These are phyloP conservation scores for Mucor plumbeus DNA, from an alignment of 371 early-diverging fungal genomes.

Conservation along the genomic window DNA sequence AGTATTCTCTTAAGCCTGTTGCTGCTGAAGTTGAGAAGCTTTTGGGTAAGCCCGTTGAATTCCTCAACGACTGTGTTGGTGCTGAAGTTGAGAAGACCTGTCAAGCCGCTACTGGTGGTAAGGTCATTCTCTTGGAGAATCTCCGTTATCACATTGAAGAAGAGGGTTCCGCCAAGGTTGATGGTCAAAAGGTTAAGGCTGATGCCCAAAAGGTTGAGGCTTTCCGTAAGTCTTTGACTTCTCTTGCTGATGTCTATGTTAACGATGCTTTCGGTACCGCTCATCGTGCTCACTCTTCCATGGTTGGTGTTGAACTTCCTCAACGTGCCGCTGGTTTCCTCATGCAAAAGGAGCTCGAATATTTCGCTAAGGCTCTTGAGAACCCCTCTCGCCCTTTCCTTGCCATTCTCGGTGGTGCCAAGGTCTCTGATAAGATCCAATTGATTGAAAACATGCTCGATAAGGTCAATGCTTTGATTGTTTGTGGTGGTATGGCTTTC, in stretches of 20 bases:
- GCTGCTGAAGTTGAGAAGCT: slow-evolving; percentile 86
- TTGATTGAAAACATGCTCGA: slow-evolving; percentile 96
- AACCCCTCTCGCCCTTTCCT: slow-evolving; percentile 94
- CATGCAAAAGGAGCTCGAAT: slow-evolving; percentile 99
- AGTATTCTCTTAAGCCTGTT: slow-evolving; percentile 94
- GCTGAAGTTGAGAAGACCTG: slow-evolving; percentile 85
- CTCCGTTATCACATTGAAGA: slow-evolving; percentile 99
- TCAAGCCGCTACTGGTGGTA: slow-evolving; percentile 75
- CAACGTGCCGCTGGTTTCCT: slow-evolving; percentile 95
- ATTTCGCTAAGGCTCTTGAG: slow-evolving; percentile 96
- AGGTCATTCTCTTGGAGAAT: slow-evolving; percentile 97
- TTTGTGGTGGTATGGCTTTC: slow-evolving; percentile 98
- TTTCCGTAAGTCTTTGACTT: slow-evolving; percentile 92
- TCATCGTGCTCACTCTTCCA: slow-evolving; percentile 96
- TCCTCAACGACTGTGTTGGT: slow-evolving; percentile 95
- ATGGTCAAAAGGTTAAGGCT: slow-evolving; percentile 93
- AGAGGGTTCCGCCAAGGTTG: slow-evolving; percentile 93
- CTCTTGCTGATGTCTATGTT: slow-evolving; percentile 96
- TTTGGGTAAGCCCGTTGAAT: slow-evolving; percentile 85
- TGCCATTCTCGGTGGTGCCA: slow-evolving; percentile 99
- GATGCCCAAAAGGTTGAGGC: slow-evolving; percentile 65
- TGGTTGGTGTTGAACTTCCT: slow-evolving; percentile 95
- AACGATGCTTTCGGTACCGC: slow-evolving; percentile 99
- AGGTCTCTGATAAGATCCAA: slow-evolving; percentile 98
- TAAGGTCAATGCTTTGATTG: slow-evolving; percentile 89